A percentile compares a stretch with the other conserved stretches of the same genome.
Conservation (phyloP, 495 filamentous ascomycete genomes). For the Jackrogersella minutella region DNA sequence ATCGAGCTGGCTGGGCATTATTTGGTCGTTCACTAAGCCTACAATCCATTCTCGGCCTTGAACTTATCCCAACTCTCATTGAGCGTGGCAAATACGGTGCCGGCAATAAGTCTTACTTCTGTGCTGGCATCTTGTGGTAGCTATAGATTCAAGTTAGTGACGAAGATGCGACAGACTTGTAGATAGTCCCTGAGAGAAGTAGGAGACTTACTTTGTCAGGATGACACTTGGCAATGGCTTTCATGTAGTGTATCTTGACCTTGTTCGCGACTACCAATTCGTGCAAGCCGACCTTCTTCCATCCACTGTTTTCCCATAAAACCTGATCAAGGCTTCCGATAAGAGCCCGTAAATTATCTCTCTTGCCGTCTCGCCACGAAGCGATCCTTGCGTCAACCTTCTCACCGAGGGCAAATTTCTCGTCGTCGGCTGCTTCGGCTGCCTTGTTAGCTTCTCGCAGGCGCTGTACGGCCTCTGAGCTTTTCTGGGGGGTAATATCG, state of each 20-base stretch:
- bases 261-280: slow-evolving; percentile 88
- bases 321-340: slow-evolving; percentile 88
- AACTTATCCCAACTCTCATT: slow-evolving; percentile 99
- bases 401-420: slow-evolving; percentile 89
- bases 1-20: background rate
- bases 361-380: slow-evolving; percentile 85
- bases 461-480: slow-evolving; percentile 73
- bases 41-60: slow-evolving; percentile 86
- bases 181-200: slow-evolving; percentile 10
- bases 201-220: slow-evolving; percentile 86
- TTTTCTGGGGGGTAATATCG: slow-evolving; percentile 48
- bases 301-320: slow-evolving; percentile 89
- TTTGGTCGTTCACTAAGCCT: too few species aligned
- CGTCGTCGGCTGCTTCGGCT: slow-evolving; percentile 83
- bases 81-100: slow-evolving; percentile 86
- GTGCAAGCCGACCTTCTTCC: slow-evolving; percentile 95
- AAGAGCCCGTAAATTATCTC: slow-evolving; percentile 89
- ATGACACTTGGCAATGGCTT: slow-evolving; percentile 97
- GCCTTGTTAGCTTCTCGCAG: slow-evolving; percentile 83
- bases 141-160: slow-evolving; percentile 56
- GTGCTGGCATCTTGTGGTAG: slow-evolving; percentile 88
- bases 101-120: slow-evolving; percentile 92
- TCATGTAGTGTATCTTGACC: slow-evolving; percentile 98
- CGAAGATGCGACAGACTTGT: background rate
- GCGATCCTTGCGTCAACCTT: slow-evolving; percentile 78